Evolutionary conservation across 139 green algal genomes (phyloP).

Genomic region (Desmodesmus armatus): DNA sequence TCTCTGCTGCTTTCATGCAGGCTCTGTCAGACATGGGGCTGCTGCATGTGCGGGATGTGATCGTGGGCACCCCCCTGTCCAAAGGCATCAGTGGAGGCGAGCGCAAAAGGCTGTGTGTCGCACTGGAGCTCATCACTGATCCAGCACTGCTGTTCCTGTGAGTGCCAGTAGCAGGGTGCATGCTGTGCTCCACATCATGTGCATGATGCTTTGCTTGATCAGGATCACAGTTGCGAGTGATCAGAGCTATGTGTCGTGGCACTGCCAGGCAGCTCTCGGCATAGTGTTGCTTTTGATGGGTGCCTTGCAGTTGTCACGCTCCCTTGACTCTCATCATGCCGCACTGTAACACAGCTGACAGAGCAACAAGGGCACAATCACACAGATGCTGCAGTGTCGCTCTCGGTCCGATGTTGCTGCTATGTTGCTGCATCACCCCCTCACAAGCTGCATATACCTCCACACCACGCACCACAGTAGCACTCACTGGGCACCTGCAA

Average conservation of each 20-base stretch:
- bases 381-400: too few species aligned
- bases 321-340: too few species aligned
- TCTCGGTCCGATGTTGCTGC: too few species aligned
- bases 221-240: not conserved
- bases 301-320: too few species aligned
- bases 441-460: too few species aligned
- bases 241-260: not conserved
- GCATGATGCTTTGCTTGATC: not conserved
- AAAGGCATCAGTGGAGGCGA: slow-evolving; percentile 73
- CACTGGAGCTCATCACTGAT: slow-evolving; percentile 68
- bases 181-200: not conserved
- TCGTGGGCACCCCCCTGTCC: slow-evolving; percentile 62
- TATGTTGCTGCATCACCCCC: too few species aligned
- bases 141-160: slow-evolving; percentile 77
- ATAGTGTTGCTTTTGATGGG: too few species aligned
- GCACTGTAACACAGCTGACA: too few species aligned
- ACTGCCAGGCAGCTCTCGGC: not conserved
- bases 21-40: slow-evolving; percentile 67
- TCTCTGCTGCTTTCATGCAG: slow-evolving; percentile 21
- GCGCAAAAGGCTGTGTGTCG: slow-evolving; percentile 73
- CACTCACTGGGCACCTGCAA: too few species aligned
- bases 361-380: too few species aligned
- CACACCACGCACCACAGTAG: too few species aligned
- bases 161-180: slow-evolving; percentile 53
- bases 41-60: slow-evolving; percentile 53